Base-by-base conservation (phyloP, 2,329 filamentous ascomycete genomes). In the Aspergillus ibericus region DNA sequence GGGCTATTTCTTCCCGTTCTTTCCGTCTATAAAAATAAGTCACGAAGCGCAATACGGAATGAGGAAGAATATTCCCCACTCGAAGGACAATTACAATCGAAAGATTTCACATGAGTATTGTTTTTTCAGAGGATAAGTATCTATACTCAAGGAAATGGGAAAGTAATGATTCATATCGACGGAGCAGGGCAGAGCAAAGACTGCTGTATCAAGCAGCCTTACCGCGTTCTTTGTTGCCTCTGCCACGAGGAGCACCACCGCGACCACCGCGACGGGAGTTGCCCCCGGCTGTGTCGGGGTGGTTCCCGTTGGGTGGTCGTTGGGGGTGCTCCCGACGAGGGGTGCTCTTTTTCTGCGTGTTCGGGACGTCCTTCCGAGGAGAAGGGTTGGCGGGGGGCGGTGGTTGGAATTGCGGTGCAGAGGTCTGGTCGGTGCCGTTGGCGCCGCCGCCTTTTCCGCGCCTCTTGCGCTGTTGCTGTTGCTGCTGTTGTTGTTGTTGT, bases 181-280 rank as follows among this genome's bases (percentile, higher is more conserved):
- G 9, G 9, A 32, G 29, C 29, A 9, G 9, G 12, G 29, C 29
- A 10, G 29, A 32, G 7, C 8, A 32, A 9, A 32, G 29, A 32
- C 29, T 32, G 29, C 29, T 32, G 29, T 32, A 32, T 42, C 38
- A 42, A 42, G 18, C 38, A 42, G 20, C 38, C 20, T 42, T 42
- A 2, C 38, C 44, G 25, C 44, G 44, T 29, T 48, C 51, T 53
- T 18, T 25, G 15, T 60, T 68, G 4, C 66, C 67, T 35, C 59
- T 58, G 27, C 49, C 36, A 18, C 53, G 61, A 49, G 59, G 61
- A 49, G 59, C 36, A 32, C 36, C 38, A 20, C 60, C 59, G 46
- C 62, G 32, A 51, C 65, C 64, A 22, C 70, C 66, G n/a, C 70
- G 70, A 34, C 69, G 66, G 25, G 63, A 22, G 54, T 60, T 61